Percentiles rank a stretch among this genome's conserved stretches.
phyloP scores from a whole-genome alignment of 345 rosid genomes.

The Lenwebbia sp. region DNA sequence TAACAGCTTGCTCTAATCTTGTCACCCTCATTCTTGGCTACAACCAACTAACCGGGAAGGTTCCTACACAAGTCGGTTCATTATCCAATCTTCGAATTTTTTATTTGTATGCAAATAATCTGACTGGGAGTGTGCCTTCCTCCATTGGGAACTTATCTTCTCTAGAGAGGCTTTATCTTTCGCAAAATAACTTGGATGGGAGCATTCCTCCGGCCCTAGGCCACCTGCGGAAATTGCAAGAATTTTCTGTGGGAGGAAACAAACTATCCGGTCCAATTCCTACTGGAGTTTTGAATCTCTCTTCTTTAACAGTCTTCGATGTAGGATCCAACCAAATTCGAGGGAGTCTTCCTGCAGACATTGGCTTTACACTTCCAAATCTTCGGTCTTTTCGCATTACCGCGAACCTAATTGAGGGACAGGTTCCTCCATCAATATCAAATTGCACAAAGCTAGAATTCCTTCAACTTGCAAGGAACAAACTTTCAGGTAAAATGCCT shows the following conservation, averaged over 20 bases:
- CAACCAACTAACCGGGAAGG: neutral
- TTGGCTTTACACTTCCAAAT: neutral
- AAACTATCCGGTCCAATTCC: neutral
- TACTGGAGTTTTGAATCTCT: neutral
- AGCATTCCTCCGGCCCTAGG: neutral
- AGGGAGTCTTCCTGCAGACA: neutral
- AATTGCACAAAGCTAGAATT: neutral
- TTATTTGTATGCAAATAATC: neutral
- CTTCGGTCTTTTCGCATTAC: neutral
- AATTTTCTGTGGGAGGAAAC: neutral
- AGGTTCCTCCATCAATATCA: neutral
- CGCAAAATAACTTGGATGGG: neutral
- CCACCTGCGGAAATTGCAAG: neutral
- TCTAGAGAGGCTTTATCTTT: rapidly evolving
- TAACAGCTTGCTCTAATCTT: neutral
- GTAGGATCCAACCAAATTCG: neutral
- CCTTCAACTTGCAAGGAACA: neutral
- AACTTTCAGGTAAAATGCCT: conserved; percentile 1
- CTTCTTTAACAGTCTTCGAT: neutral
- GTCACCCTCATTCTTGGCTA: rapidly evolving
- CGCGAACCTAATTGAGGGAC: neutral
- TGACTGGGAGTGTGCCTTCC: neutral
- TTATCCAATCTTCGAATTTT: neutral
- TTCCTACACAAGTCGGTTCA: neutral
- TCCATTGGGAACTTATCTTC: neutral